phyloP scores from a whole-genome alignment of 805 yeast species.

The Teunomyces atbi region DNA sequence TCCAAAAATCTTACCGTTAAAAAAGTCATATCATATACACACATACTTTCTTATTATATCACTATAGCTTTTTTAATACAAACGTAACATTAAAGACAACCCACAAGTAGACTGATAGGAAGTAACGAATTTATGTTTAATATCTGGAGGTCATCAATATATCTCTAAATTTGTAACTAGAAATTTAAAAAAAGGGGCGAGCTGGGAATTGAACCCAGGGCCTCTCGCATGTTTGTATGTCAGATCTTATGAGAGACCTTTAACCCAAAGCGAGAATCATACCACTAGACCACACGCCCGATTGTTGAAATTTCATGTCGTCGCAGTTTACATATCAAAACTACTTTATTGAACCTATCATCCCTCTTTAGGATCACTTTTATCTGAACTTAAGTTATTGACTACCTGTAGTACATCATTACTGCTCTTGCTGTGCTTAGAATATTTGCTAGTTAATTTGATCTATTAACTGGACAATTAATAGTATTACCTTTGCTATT shows the following conservation, averaged over 20 bases:
- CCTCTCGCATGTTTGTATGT: conserved; percentile 54
- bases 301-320: neutral
- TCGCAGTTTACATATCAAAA: no score
- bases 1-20: conserved; percentile 99
- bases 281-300: conserved; percentile 33
- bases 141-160: neutral
- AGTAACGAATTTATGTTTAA: neutral
- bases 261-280: conserved; percentile 37
- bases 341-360: no score
- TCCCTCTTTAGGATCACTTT: no score
- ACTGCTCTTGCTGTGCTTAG: no score
- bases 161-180: neutral
- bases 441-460: no score
- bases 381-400: no score
- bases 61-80: conserved; percentile 9
- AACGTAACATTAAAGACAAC: conserved; percentile 3
- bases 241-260: no score
- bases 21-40: conserved; percentile 16
- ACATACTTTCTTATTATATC: conserved; percentile 9
- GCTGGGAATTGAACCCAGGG: conserved; percentile 64
- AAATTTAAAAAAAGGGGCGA: conserved; percentile 27
- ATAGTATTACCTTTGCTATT: no score
- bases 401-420: no score
- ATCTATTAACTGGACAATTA: no score
- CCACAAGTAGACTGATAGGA: no score